Evolutionary conservation across 2,329 filamentous ascomycete genomes (phyloP).

Genomic region (Ilyonectria destructans): DNA sequence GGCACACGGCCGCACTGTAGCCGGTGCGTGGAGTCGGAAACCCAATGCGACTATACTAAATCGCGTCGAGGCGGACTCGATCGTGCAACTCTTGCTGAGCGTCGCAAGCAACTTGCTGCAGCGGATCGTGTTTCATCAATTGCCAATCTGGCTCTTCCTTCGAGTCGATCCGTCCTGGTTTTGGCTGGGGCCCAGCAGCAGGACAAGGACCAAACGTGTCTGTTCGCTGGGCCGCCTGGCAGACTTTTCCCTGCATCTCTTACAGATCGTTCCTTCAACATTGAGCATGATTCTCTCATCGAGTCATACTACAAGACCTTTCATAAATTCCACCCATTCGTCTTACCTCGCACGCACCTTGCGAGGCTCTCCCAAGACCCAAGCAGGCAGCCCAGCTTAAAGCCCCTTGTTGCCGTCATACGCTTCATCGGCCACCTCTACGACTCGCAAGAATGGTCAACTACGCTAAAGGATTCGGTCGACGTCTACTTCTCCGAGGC

Average conservation of each 20-base stretch:
- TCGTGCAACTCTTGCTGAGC: slow-evolving; percentile 48
- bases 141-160: background rate
- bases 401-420: slow-evolving; percentile 48
- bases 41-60: slow-evolving; percentile 66
- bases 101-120: slow-evolving; percentile 49
- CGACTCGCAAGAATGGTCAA: slow-evolving; percentile 38
- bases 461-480: slow-evolving; percentile 4
- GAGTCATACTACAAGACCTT: slow-evolving; percentile 56
- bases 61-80: slow-evolving; percentile 64
- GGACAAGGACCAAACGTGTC: background rate
- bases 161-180: background rate
- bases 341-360: slow-evolving; percentile 44
- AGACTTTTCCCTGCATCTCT: background rate
- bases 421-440: slow-evolving; percentile 57
- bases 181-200: background rate
- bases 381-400: slow-evolving; percentile 26
- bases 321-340: slow-evolving; percentile 53
- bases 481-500: slow-evolving; percentile 29
- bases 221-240: background rate
- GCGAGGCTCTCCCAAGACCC: slow-evolving; percentile 25
- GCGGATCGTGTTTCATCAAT: slow-evolving; percentile 6
- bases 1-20: slow-evolving; percentile 63
- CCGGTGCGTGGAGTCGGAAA: slow-evolving; percentile 61
- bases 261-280: background rate
- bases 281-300: slow-evolving; percentile 47